Percentiles rank a stretch among this genome's conserved stretches.
These are phyloP conservation scores for Sophora flavescens DNA, from an alignment of 306 rosid species.

Conservation along the genomic window DNA sequence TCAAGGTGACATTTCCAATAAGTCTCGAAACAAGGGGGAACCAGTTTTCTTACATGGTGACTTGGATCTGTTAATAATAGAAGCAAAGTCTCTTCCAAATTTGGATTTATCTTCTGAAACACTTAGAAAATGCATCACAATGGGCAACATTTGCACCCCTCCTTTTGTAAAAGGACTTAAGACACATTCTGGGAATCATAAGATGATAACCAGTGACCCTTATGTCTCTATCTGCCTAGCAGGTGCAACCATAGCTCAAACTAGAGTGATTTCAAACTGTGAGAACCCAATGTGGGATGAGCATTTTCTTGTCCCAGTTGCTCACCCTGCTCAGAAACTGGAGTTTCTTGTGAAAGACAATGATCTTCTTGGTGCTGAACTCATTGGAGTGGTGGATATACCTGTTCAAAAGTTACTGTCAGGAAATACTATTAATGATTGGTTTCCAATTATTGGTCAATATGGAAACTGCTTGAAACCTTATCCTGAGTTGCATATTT, in stretches of 20 bases:
- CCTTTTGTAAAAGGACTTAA: slow-evolving; percentile 55
- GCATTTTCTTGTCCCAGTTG: slow-evolving; percentile 70
- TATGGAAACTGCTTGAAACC: slow-evolving; percentile 58
- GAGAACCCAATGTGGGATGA: slow-evolving; percentile 82
- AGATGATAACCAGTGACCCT: slow-evolving; percentile 77
- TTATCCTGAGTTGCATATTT: slow-evolving; percentile 70
- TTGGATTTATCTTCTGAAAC: slow-evolving; percentile 67
- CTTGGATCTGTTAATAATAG: slow-evolving; percentile 66
- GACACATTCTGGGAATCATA: slow-evolving; percentile 51
- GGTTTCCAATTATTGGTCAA: slow-evolving; percentile 69
- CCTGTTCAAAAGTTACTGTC: slow-evolving; percentile 56
- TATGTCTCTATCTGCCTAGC: slow-evolving; percentile 71
- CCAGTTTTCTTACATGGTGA: slow-evolving; percentile 68
- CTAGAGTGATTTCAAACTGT: slow-evolving; percentile 63
- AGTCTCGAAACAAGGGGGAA: slow-evolving; percentile 38
- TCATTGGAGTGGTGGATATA: slow-evolving; percentile 70
- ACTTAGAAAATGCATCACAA: slow-evolving; percentile 62
- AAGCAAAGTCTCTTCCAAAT: slow-evolving; percentile 82
- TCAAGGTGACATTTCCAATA: slow-evolving; percentile 5
- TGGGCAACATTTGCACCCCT: slow-evolving; percentile 57
- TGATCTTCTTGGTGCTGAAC: slow-evolving; percentile 79
- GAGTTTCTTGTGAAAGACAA: slow-evolving; percentile 76
- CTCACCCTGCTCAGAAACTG: slow-evolving; percentile 63
- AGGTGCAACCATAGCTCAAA: slow-evolving; percentile 77
- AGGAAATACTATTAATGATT: slow-evolving; percentile 59